Evolutionary conservation across 139 green algal genomes (phyloP), one percentile per base, ranked within the genome.

Genomic region (Raphidocelis subcapitata): DNA sequence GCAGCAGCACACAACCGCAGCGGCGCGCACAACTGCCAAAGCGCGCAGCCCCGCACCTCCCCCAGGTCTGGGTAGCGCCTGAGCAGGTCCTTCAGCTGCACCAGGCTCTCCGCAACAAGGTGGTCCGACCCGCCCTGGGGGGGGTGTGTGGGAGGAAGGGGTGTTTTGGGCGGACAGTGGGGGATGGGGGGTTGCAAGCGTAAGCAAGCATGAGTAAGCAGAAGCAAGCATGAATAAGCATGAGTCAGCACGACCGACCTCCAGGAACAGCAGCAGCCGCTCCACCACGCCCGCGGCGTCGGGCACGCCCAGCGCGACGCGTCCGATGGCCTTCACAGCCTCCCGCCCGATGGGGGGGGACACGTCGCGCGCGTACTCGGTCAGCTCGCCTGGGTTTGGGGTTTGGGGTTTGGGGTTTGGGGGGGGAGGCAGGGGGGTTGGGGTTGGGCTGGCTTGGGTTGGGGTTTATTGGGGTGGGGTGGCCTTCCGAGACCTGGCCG

Each of bases 181-280:
- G n/a, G n/a, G n/a, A n/a, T n/a, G n/a, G n/a, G n/a, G n/a, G n/a
- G n/a, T n/a, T n/a, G n/a, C n/a, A n/a, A n/a, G n/a, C n/a, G n/a
- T n/a, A 21, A 61, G 26, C 12, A n/a, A 28, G 21, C 12, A 24
- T 5, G 52, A 10, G 52, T 61, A 24, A 61, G 52, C 52, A 32
- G 52, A 49, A 56, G 70, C 74, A 44, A 12, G 36, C 84, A 83
- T 3, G 76, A 69, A 56, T 88, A 82, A n/a, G n/a, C n/a, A n/a
- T n/a, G n/a, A n/a, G n/a, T n/a, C n/a, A n/a, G n/a, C n/a, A n/a
- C n/a, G n/a, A n/a, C n/a, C n/a, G n/a, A n/a, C n/a, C 31, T 95
- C 94, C 62, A 98, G 84, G 76, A 98, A 97, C 28, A 89, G 66
- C 76, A 98, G 84, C 75, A 99, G 84, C 14, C 94, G 85, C 79